These are phyloP conservation scores for Gautieria morchelliformis DNA, from an alignment of 768 basidiomycete genomes.

Conservation along the genomic window DNA sequence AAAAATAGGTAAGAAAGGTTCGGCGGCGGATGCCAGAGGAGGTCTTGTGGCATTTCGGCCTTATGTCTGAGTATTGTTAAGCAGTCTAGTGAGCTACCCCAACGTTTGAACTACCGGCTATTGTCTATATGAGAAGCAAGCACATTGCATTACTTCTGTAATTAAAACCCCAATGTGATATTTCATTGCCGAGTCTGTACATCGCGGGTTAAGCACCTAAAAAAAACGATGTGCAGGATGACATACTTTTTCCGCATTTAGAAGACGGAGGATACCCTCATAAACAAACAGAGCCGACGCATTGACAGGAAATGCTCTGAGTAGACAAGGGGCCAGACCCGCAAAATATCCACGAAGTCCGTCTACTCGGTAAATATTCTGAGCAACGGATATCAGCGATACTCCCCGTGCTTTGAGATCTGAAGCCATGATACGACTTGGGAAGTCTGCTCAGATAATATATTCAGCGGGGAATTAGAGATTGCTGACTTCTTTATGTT, in stretches of 20 bases:
- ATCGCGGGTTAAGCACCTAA: no score
- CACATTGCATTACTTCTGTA: no score
- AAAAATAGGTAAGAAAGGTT: no score
- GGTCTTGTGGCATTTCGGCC: no score
- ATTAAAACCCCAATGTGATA: no score
- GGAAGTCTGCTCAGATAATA: neutral
- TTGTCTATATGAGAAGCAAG: no score
- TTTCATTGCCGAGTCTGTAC: no score
- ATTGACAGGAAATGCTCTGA: constrained; percentile 73
- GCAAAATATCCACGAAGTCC: constrained; percentile 52
- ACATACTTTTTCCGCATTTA: constrained; percentile 57
- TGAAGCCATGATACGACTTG: constrained; percentile 57
- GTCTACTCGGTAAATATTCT: constrained; percentile 42
- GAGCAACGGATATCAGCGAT: constrained; percentile 40
- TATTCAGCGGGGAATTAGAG: neutral
- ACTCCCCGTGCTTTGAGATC: constrained; percentile 30
- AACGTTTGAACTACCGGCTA: no score
- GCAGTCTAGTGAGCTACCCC: no score
- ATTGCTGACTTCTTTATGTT: constrained; percentile 70
- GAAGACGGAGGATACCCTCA: constrained; percentile 56
- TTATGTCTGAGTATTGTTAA: no score
- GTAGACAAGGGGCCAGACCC: constrained; percentile 55
- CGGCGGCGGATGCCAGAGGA: no score
- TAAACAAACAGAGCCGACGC: constrained; percentile 74
- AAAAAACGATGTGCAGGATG: no score